Conservation (phyloP, 192 early-diverging fungal genomes). For the Dissophora globulifera region DNA sequence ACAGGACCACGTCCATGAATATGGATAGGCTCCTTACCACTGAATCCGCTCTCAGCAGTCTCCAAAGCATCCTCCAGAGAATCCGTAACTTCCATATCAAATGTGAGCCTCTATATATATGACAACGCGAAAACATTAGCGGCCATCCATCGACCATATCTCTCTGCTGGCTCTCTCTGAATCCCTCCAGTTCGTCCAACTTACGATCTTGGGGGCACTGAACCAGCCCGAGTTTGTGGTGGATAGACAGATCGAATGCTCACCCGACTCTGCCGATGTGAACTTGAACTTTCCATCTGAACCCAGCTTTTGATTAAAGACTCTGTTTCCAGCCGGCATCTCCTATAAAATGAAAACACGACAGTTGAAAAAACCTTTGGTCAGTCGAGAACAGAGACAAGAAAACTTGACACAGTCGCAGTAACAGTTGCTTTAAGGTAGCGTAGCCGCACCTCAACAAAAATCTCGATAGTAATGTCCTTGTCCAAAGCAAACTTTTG, state of each 20-base stretch:
- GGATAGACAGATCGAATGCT: slow-evolving; percentile 92
- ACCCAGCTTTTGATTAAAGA: slow-evolving; percentile 84
- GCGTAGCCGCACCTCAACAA: too few species aligned
- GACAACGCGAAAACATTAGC: too few species aligned
- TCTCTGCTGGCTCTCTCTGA: too few species aligned
- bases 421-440: too few species aligned
- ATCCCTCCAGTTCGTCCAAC: neutral
- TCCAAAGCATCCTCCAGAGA: slow-evolving; percentile 30
- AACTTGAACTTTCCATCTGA: slow-evolving; percentile 89
- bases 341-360: too few species aligned
- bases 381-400: too few species aligned
- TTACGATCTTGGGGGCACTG: slow-evolving; percentile 72
- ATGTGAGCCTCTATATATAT: slow-evolving; percentile 31
- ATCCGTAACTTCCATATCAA: slow-evolving; percentile 44
- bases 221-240: slow-evolving; percentile 77
- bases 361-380: too few species aligned
- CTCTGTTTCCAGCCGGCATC: slow-evolving; percentile 54
- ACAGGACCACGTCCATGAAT: too few species aligned
- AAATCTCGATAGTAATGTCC: slow-evolving; percentile 71
- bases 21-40: too few species aligned
- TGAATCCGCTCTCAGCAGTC: slow-evolving; percentile 21
- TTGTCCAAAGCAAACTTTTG: slow-evolving; percentile 72
- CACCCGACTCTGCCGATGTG: slow-evolving; percentile 86
- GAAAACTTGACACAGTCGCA: neutral
- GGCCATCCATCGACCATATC: too few species aligned